Conservation (phyloP, 139 green algal species). For the Astrephomene gubernaculifera region DNA sequence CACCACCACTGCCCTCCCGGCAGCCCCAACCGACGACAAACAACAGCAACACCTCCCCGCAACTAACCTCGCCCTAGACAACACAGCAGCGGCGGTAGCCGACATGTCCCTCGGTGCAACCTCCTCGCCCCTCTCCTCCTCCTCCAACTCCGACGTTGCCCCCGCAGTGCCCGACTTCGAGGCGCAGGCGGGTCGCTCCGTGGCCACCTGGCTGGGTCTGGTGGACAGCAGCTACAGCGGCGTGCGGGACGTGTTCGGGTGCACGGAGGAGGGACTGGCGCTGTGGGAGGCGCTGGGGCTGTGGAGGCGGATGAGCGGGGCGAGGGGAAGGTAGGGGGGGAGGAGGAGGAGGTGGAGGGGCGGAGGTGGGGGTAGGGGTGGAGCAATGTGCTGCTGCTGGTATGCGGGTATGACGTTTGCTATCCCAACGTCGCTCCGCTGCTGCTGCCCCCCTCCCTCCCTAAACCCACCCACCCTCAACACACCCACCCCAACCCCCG, state of each 20-base stretch:
- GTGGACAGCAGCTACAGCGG: conserved; percentile 32
- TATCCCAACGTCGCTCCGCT: neutral
- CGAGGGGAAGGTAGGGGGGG: conserved; percentile 11
- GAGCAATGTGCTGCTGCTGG: neutral
- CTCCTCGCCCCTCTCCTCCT: too few relatives aligned
- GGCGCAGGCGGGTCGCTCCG: conserved; percentile 15
- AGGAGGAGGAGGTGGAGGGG: neutral
- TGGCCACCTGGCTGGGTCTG: conserved; percentile 35
- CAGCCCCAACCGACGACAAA: too few relatives aligned
- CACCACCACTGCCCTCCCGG: too few relatives aligned
- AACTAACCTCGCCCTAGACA: too few relatives aligned
- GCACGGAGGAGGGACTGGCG: neutral
- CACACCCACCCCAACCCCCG: neutral
- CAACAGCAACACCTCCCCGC: too few relatives aligned
- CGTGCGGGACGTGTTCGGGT: conserved; percentile 26
- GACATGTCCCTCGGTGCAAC: too few relatives aligned
- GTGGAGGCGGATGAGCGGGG: neutral
- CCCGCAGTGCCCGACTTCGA: conserved; percentile 27
- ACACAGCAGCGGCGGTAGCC: too few relatives aligned
- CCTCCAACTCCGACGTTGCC: too few relatives aligned
- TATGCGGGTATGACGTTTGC: neutral
- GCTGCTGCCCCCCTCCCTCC: too few relatives aligned
- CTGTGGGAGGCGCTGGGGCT: conserved; percentile 42
- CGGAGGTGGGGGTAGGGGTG: neutral
- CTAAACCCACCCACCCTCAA: neutral